phyloP scores from a whole-genome alignment of 2,329 filamentous ascomycete genomes.

The Nemania sp. region DNA sequence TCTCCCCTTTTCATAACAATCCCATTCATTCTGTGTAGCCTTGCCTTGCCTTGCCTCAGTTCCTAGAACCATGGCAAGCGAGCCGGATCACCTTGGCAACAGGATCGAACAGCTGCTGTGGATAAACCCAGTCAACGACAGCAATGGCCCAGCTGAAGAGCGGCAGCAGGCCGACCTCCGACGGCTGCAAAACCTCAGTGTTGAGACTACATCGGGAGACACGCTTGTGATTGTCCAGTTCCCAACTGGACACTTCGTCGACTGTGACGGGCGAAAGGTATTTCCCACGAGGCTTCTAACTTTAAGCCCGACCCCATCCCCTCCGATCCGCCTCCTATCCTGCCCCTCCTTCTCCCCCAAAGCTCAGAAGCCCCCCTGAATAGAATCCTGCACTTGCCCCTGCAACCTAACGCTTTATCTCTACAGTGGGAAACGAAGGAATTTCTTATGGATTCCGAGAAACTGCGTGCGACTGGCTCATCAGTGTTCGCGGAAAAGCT shows the following conservation, averaged over 20 bases:
- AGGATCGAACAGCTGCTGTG: conserved; percentile 1
- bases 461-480: conserved; percentile 52
- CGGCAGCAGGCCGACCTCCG: conserved; percentile 1
- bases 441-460: conserved; percentile 52
- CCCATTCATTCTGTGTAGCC: no score
- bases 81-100: neutral
- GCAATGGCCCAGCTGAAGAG: neutral
- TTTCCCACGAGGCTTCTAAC: neutral
- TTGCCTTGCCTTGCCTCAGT: neutral
- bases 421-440: conserved; percentile 40
- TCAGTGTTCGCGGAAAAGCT: conserved; percentile 53
- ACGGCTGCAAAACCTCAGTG: neutral
- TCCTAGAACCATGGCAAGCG: conserved; percentile 6
- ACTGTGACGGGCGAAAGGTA: conserved; percentile 23
- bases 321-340: neutral
- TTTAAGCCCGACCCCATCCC: no score
- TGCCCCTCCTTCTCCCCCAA: no score
- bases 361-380: neutral
- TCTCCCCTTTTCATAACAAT: no score
- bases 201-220: conserved; percentile 16
- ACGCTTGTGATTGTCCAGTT: conserved; percentile 25
- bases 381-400: neutral
- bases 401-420: neutral
- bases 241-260: conserved; percentile 13
- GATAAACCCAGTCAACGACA: neutral